Evolutionary conservation across 2,329 filamentous ascomycete genomes (phyloP), one percentile per base, ranked within the genome.

Genomic region (Pseudocercospora vitis): DNA sequence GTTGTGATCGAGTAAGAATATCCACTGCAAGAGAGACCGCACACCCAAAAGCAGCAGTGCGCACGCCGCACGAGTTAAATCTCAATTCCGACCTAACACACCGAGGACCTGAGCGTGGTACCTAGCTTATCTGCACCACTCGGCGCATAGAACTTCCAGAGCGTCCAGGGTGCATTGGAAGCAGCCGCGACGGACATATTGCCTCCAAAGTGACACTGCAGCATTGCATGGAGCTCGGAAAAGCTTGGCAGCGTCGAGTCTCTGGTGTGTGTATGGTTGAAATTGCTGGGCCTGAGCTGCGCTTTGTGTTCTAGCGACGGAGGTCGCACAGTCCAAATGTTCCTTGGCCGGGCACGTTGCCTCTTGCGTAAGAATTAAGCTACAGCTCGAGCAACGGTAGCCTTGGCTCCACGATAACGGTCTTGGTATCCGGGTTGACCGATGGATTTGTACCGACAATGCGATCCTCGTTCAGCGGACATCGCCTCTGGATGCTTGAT

Each of bases 101-200:
- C 12, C 18, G 18, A n/a, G 18, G 24, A 23, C 21, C 14, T 18
- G 21, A 42, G 37, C 45, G 53, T 45, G 53, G 50, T 44, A 55
- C 42, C 53, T n/a, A n/a, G n/a, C n/a, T 55, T 55, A 55, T 55
- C 53, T 35, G 44, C 33, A 35, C 31, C 40, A 21, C 47, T 37
- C 28, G 48, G 21, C 40, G 28, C 21, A 26, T 29, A 31, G 48
- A 48, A 49, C 16, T 26, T 44, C 40, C 44, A 33, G 42, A 46
- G 39, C 32, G n/a, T 16, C 32, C 33, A 31, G 40, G 21, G 18
- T 19, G 16, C 14, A 21, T 47, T 14, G 37, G 8, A 42, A n/a
- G n/a, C n/a, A n/a, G n/a, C 37, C 21, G 37, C 37, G 37, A 21
- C 37, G 37, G 37, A 42, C 18, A 12, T 42, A 42, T 42, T 42